Evolutionary conservation across 768 basidiomycete genomes (phyloP), one percentile per base, ranked within the genome.

Genomic region (Macrolepiota dolichaula): DNA sequence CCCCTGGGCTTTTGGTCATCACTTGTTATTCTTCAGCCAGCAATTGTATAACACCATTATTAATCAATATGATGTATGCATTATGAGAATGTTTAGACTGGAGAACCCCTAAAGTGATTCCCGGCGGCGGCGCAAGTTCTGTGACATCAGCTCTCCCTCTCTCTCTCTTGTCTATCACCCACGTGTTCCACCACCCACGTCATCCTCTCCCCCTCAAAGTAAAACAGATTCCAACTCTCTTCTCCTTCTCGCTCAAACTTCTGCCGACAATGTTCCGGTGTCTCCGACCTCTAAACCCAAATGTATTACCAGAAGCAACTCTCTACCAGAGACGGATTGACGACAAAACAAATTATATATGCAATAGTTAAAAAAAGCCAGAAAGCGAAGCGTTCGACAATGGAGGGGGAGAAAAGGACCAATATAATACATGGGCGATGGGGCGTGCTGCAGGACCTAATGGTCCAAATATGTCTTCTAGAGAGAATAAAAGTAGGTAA

Each of bases 351-450:
- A 58, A 40, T 49, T 38, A 49, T 58, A 27, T 51, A 58, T 57
- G 35, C 37, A 50, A 57, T 37, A 57, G 15, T 40, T 13, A 42
- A 44, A 35, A n/a, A 57, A 35, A 44, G 17, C 17, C 11, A n/a
- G 40, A 55, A 57, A 57, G 46, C 46, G 46, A 29, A 57, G 19
- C 10, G 36, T 37, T n/a, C 42, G 11, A 36, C 55, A 22, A 13
- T 22, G 44, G 40, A 12, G 38, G 29, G 24, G 24, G 54, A 9
- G 24, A 44, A n/a, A 17, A 44, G 5, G 24, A n/a, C n/a, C n/a
- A n/a, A 35, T 58, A 51, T 58, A 57, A 50, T 58, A 50, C 55
- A 57, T 24, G 25, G 35, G 57, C 38, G 36, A n/a, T n/a, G n/a
- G n/a, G 55, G 44, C 35, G 36, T 51, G 49, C 13, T 58, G 38